phyloP scores from a whole-genome alignment of 2,329 filamentous ascomycete species.

The Fusarium sp. region DNA sequence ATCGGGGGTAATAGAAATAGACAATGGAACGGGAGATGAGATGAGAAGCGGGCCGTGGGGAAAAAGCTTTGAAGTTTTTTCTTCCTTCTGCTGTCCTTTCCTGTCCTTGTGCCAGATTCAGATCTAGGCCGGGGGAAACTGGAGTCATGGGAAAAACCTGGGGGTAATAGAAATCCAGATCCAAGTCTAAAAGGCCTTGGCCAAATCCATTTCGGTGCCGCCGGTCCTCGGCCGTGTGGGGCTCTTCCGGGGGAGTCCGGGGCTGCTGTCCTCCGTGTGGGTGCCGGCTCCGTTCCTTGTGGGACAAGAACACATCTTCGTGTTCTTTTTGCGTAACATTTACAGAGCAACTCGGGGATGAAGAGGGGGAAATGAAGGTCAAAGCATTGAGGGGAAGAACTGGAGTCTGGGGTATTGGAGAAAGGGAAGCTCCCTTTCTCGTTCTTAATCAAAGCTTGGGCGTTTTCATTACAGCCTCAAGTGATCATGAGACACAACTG shows the following conservation, averaged over 20 bases:
- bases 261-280: conserved; percentile 35
- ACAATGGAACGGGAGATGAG: conserved; percentile 19
- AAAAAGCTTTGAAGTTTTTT: conserved; percentile 38
- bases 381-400: conserved; percentile 14
- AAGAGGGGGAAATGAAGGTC: neutral
- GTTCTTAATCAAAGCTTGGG: conserved; percentile 11
- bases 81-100: neutral
- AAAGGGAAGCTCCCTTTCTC: neutral
- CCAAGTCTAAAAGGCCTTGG: conserved; percentile 28
- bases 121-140: conserved; percentile 36
- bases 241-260: conserved; percentile 43
- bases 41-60: conserved; percentile 34
- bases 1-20: conserved; percentile 51
- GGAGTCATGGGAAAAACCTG: conserved; percentile 47
- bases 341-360: neutral
- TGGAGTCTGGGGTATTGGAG: conserved; percentile 37
- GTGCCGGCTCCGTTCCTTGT: conserved; percentile 39
- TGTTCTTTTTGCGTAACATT: conserved; percentile 14
- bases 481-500: conserved; percentile 6
- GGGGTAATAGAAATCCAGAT: conserved; percentile 54
- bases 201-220: conserved; percentile 37
- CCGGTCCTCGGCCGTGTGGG: conserved; percentile 46
- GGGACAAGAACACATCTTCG: conserved; percentile 8
- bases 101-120: conserved; percentile 23
- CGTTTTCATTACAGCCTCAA: conserved; percentile 1